These are phyloP conservation scores for Fusarium camptoceras DNA, from an alignment of 2,329 filamentous ascomycete species.

Conservation along the genomic window DNA sequence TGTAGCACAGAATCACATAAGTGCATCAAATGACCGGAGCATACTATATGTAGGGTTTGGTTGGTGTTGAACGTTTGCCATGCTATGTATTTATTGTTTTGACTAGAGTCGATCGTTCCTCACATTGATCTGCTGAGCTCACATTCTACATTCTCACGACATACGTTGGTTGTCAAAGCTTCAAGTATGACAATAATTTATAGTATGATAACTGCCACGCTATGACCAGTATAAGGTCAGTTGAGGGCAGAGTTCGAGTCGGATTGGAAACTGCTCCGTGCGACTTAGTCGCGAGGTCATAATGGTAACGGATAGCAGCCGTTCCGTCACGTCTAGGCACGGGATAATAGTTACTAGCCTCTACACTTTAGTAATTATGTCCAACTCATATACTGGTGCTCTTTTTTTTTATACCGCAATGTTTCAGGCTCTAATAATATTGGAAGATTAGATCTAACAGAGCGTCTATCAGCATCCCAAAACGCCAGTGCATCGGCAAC, in stretches of 20 bases:
- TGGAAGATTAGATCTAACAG: not conserved
- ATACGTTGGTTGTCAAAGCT: not conserved
- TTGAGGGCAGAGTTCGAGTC: not conserved
- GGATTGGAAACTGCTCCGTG: slow-evolving; percentile 4
- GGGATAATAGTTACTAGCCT: not conserved
- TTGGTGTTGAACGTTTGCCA: not conserved
- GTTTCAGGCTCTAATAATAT: not conserved
- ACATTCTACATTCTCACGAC: not conserved
- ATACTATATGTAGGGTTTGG: not conserved
- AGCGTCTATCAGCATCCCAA: slow-evolving; percentile 9
- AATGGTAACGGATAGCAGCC: not conserved
- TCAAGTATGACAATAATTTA: not conserved
- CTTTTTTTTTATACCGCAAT: not conserved
- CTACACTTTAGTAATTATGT: not conserved
- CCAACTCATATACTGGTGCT: not conserved
- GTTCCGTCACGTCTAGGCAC: not conserved
- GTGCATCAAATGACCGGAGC: not conserved
- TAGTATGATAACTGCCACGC: not conserved
- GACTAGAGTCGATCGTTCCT: not conserved
- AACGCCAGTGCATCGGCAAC: slow-evolving; percentile 1
- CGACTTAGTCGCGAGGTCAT: not conserved
- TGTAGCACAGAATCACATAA: not conserved
- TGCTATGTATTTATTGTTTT: not conserved
- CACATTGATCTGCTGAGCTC: not conserved
- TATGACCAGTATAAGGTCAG: not conserved